A percentile compares a stretch with the other conserved stretches of the same genome.
phyloP scores from a whole-genome alignment of 1,284 basidiomycete species.

The Irpex sp. region DNA sequence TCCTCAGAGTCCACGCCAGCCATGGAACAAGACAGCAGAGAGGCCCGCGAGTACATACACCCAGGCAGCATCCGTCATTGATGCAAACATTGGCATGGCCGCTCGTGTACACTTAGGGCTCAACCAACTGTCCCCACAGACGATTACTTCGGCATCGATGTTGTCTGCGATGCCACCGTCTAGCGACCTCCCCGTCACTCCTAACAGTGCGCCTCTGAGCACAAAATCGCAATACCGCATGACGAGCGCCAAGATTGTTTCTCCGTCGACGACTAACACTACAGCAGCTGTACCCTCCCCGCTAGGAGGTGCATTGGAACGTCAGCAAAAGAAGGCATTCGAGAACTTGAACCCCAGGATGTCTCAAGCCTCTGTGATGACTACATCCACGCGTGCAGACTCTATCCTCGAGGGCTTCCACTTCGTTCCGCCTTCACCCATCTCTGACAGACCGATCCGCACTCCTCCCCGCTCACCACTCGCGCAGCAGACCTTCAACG shows the following conservation, averaged over 20 bases:
- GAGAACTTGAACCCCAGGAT: constrained; percentile 47
- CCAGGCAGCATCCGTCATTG: constrained; percentile 50
- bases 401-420: constrained; percentile 80
- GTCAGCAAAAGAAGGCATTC: constrained; percentile 54
- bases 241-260: constrained; percentile 54
- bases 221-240: constrained; percentile 47
- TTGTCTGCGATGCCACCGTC: constrained; percentile 4
- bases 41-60: constrained; percentile 33
- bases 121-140: constrained; percentile 20
- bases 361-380: constrained; percentile 60
- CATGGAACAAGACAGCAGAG: constrained; percentile 31
- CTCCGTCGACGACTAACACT: constrained; percentile 32
- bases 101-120: constrained; percentile 59
- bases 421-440: constrained; percentile 79
- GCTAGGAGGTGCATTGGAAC: constrained; percentile 40
- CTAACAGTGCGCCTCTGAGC: constrained; percentile 26
- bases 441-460: constrained; percentile 67
- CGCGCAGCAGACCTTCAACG: constrained; percentile 46
- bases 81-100: constrained; percentile 54
- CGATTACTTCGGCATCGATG: not conserved
- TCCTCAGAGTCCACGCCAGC: constrained; percentile 31
- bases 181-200: constrained; percentile 19
- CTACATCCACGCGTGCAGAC: constrained; percentile 65
- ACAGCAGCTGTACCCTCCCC: constrained; percentile 7
- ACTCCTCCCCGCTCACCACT: constrained; percentile 70